Conservation (phyloP, 192 early-diverging fungal genomes). For the Backusella psychrophila region DNA sequence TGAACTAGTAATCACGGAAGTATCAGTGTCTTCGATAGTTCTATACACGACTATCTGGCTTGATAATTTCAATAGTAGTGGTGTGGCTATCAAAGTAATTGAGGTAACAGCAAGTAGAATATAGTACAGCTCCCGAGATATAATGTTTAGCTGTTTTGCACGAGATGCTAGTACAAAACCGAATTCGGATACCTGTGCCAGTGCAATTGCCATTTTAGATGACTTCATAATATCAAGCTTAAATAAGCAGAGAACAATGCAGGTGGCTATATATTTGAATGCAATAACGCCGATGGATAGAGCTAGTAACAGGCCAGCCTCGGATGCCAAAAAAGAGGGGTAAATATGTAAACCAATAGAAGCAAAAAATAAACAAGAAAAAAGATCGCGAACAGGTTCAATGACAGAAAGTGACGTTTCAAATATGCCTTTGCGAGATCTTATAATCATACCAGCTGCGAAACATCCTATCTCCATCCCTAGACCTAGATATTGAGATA, state of each 20-base stretch:
- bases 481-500: conserved; percentile 41
- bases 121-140: conserved; percentile 54
- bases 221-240: conserved; percentile 33
- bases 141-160: conserved; percentile 52
- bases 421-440: conserved; percentile 37
- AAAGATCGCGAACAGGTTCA: conserved; percentile 51
- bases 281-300: conserved; percentile 41
- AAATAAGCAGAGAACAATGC: conserved; percentile 41
- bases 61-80: conserved; percentile 49
- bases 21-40: not conserved
- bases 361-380: conserved; percentile 58
- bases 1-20: not conserved
- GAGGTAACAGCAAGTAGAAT: conserved; percentile 48
- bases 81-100: conserved; percentile 50
- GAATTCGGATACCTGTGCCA: conserved; percentile 60
- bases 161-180: conserved; percentile 55
- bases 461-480: conserved; percentile 58
- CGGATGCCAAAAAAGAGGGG: conserved; percentile 48
- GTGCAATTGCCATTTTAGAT: conserved; percentile 44
- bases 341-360: conserved; percentile 59
- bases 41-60: not conserved
- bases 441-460: conserved; percentile 54
- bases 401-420: conserved; percentile 38
- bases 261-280: conserved; percentile 46
- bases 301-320: conserved; percentile 42